Evolutionary conservation across 1,284 basidiomycete genomes (phyloP), one percentile per base, ranked within the genome.

Genomic region (Marasmius tenuissimus): DNA sequence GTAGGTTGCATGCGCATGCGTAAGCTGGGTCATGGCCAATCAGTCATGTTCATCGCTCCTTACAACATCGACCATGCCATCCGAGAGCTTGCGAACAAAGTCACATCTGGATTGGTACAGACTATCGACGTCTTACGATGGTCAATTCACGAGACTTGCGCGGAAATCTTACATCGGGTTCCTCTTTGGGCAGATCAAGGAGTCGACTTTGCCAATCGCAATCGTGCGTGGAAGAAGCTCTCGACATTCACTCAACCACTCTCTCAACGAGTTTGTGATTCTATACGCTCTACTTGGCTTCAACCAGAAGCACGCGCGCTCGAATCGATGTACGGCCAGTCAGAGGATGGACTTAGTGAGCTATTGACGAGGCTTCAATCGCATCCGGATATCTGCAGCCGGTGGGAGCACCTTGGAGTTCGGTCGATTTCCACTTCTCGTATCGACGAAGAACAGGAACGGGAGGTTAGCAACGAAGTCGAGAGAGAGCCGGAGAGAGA

Each of bases 1-100:
- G 16, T 42, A 81, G 80, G 77, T 6, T 81, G 80, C 63, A 82
- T 81, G 80, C 72, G 80, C 33, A 78, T 85, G 83, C 75, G 83
- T 3, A 76, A 79, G 61, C 72, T 85, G 0, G 84, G 84, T 4
- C 67, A 72, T 14, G 81, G 80, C 0, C 84, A 85, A 53, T 78
- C 79, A 0, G 69, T 85, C 22, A 71, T 80, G 66, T 85, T 85
- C 66, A 78, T 81, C 38, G 82, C 81, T 8, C 80, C 84, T 16
- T 67, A 69, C 0, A 82, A 85, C 33, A 72, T 84, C 5, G 80
- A 82, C 56, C 67, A 65, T 18, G 61, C 61, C 0, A 84, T 85
- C 37, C 77, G 80, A 8, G 60, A 60, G 4, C 61, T 69, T 9
- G 65, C 61, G 16, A 57, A 51, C 0, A 69, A 71, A 27, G 2